A percentile compares a stretch with the other conserved stretches of the same genome.
phyloP scores from a whole-genome alignment of 2,329 filamentous ascomycete genomes.

The Lojkania enalia region DNA sequence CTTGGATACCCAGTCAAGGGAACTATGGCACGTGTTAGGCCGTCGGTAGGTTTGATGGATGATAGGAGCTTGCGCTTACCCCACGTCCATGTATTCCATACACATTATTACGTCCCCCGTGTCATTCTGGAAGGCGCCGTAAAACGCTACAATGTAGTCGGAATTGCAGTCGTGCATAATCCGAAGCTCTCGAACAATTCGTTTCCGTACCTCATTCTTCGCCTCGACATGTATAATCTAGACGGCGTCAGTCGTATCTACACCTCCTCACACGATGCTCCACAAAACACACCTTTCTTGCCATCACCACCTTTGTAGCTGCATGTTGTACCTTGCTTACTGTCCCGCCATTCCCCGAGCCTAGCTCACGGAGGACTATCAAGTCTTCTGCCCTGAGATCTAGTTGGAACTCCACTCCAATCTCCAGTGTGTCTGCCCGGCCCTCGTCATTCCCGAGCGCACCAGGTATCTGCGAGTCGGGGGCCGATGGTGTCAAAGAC shows the following conservation, averaged over 20 bases:
- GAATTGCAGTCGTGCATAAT: slow-evolving; percentile 99
- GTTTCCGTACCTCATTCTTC: slow-evolving; percentile 94
- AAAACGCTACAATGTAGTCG: slow-evolving; percentile 96
- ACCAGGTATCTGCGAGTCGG: slow-evolving; percentile 65
- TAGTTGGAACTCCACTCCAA: slow-evolving; percentile 95
- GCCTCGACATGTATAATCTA: slow-evolving; percentile 98
- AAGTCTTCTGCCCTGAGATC: slow-evolving; percentile 91
- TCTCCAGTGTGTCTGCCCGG: slow-evolving; percentile 77
- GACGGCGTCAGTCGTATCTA: slow-evolving; percentile 13
- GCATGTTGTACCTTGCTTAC: slow-evolving; percentile 98
- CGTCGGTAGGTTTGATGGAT: neutral
- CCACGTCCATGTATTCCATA: slow-evolving; percentile 99
- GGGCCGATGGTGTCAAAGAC: slow-evolving; percentile 69
- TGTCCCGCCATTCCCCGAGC: slow-evolving; percentile 93
- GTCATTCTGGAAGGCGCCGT: slow-evolving; percentile 94
- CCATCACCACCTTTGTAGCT: slow-evolving; percentile 95
- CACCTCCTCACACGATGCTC: neutral
- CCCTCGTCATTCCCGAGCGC: slow-evolving; percentile 62
- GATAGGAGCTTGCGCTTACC: slow-evolving; percentile 64
- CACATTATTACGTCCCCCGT: slow-evolving; percentile 99
- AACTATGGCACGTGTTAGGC: slow-evolving; percentile 55
- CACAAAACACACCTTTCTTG: slow-evolving; percentile 74
- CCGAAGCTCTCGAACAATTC: slow-evolving; percentile 94
- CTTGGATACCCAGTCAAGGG: slow-evolving; percentile 89
- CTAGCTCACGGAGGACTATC: slow-evolving; percentile 90